phyloP scores from a whole-genome alignment of 2,329 filamentous ascomycete genomes.

The Apiospora kogelbergensis region DNA sequence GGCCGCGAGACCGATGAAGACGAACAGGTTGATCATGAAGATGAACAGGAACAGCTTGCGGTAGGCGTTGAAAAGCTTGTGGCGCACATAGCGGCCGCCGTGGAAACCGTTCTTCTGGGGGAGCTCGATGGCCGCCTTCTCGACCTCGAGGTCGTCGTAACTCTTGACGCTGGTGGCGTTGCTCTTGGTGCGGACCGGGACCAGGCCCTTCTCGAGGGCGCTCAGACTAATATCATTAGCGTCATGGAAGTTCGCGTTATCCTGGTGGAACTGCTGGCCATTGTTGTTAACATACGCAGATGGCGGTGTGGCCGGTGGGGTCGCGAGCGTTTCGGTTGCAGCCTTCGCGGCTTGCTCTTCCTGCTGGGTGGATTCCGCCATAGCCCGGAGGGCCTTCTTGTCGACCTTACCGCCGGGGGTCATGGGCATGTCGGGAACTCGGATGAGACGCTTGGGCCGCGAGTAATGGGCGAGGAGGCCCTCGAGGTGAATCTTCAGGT shows the following conservation, averaged over 20 bases:
- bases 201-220: slow-evolving; percentile 7
- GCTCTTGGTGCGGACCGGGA: not conserved
- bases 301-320: not conserved
- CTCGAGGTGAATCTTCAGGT: not conserved
- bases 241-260: not conserved
- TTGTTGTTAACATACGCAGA: not conserved
- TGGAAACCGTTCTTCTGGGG: slow-evolving; percentile 11
- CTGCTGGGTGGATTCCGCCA: not conserved
- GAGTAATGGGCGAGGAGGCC: not conserved
- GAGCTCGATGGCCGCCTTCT: slow-evolving; percentile 6
- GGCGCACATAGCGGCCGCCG: not conserved
- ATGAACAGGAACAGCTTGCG: slow-evolving; percentile 11
- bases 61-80: slow-evolving; percentile 12
- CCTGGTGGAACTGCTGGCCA: not conserved
- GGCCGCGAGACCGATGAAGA: slow-evolving; percentile 38
- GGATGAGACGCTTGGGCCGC: not conserved
- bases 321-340: not conserved
- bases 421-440: not conserved
- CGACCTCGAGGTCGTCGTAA: slow-evolving; percentile 4
- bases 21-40: slow-evolving; percentile 10
- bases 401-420: slow-evolving; percentile 7
- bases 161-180: not conserved
- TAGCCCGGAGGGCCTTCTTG: slow-evolving; percentile 6
- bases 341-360: not conserved
- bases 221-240: not conserved